Conservation (phyloP, 2,329 filamentous ascomycete species). For the Orbilia javanica region DNA sequence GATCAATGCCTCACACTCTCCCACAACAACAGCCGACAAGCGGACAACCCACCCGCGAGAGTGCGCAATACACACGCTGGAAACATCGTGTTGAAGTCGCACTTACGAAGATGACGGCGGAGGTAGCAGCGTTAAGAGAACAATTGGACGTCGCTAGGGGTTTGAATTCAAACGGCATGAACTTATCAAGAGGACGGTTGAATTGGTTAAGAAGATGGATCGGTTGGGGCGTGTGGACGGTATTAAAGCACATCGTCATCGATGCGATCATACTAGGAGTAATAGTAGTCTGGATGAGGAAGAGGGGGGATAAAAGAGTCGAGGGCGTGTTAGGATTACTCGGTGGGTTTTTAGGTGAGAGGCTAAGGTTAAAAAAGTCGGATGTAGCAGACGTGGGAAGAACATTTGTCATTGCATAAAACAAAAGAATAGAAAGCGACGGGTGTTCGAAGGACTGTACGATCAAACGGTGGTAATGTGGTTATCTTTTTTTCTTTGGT, state of each 20-base stretch:
- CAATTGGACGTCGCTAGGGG: conserved; percentile 73
- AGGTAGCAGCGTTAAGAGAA: conserved; percentile 90
- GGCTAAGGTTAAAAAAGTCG: conserved; percentile 22
- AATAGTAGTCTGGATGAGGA: conserved; percentile 78
- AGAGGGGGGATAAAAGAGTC: conserved; percentile 76
- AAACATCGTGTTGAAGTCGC: conserved; percentile 85
- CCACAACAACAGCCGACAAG: conserved; percentile 49
- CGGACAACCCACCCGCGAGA: conserved; percentile 60
- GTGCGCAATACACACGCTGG: conserved; percentile 73
- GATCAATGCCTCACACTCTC: conserved; percentile 54
- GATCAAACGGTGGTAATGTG: conserved; percentile 33
- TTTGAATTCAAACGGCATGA: conserved; percentile 75
- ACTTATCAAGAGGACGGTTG: conserved; percentile 73
- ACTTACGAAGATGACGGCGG: conserved; percentile 88
- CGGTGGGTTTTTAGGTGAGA: conserved; percentile 47
- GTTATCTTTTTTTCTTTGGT: background rate
- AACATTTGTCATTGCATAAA: conserved; percentile 51
- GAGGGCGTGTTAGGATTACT: conserved; percentile 68
- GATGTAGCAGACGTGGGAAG: conserved; percentile 32
- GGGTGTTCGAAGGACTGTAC: conserved; percentile 18
- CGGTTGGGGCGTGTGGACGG: conserved; percentile 77
- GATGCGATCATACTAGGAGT: conserved; percentile 77
- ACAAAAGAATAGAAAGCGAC: background rate
- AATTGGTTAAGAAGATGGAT: conserved; percentile 77
- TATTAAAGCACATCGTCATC: conserved; percentile 78